Base-by-base conservation (phyloP, 768 basidiomycete genomes). In the Boletellus emodensis region DNA sequence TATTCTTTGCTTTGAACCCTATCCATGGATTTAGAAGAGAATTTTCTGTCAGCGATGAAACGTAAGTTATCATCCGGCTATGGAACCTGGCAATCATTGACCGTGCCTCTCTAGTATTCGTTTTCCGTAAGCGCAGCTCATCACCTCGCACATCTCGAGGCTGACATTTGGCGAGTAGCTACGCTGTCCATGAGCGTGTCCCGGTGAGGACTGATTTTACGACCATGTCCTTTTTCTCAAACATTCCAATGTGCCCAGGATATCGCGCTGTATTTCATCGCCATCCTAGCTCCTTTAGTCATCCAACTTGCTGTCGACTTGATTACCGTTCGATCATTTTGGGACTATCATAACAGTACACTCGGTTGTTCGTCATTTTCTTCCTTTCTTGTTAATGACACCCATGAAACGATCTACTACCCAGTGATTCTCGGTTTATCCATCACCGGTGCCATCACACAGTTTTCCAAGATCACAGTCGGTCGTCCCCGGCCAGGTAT, bases 401-500 rank as follows among this genome's bases (percentile, higher is more conserved):
- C 15, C 5, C 32, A 30, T 46, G n/a, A 11, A 51, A 26, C 20
- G 14, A 49, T 51, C 39, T 49, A 26, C 28, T 44, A 26, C 51
- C 55, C 60, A 84, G 86, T 92, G 50, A 73, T 89, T 45, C 80
- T 94, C 40, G 76, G 82, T n/a, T 75, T 90, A 44, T 73, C 83
- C 10, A 71, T 94, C 34, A 84, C 94, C 6, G 94, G 90, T 12
- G 67, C 84, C 18, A 71, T 94, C 46, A 96, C 95, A 1, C 88
- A 95, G 62, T 75, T 93, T 51, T 76, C 80, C 46, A 98, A 97
- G 69, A 71, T 91, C 37, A 86, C 85, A 1, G 94, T 94, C 39
- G 94, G 94, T 20, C 82, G 94, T 13, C 93, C 94, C 10, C 81
- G 94, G 14, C 94, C 93, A 54, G 91, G 90, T 84, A 40, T 54